Base-by-base conservation (phyloP, 345 rosid genomes). In the Sapria himalayana region DNA sequence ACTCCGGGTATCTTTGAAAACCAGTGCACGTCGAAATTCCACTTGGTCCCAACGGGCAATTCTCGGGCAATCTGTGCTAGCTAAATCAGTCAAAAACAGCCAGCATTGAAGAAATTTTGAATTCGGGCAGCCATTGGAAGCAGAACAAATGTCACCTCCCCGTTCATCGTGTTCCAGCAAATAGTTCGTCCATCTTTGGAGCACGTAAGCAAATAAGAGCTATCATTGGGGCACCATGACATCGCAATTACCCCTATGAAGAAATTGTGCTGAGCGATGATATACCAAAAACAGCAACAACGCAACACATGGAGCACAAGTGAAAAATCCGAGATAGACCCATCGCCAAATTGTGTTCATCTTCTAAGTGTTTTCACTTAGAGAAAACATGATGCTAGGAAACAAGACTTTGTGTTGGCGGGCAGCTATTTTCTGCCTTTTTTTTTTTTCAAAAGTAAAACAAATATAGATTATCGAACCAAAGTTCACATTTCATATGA, bases 21-120 rank as follows among this genome's bases (percentile, higher is more conserved):
- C 99, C 99, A 91, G 46, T 91, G 99, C 36, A 91, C 73, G 61
- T 91, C 99, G 50, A 91, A 91, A 60, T 80, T 91, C 99, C 96
- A 80, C 65, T 84, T 91, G 62, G 78, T 65, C 25, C 96, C 94
- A 39, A 92, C 86, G 25, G 92, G 96, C 60, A 91, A 59, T 59
- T 91, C 99, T 50, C 73, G 62, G 25, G 73, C 85, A 58, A 84
- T 78, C 99, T 91, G 67, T 35, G 38, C 32, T 37, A 48, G 40
- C 18, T 22, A 25, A 38, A 21, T 23, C 2, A 22, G 8, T 33
- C 27, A 11, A 15, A 25, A 29, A 41, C 36, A 9, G 32, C 31
- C 47, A 47, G 31, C 19, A 51, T 11, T 31, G 45, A 10, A 24
- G 7, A 24, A 42, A 23, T 22, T 25, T 15, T 23, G 35, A 6